These are phyloP conservation scores for Clohesyomyces aquaticus DNA, from an alignment of 495 filamentous ascomycete genomes.

Conservation along the genomic window DNA sequence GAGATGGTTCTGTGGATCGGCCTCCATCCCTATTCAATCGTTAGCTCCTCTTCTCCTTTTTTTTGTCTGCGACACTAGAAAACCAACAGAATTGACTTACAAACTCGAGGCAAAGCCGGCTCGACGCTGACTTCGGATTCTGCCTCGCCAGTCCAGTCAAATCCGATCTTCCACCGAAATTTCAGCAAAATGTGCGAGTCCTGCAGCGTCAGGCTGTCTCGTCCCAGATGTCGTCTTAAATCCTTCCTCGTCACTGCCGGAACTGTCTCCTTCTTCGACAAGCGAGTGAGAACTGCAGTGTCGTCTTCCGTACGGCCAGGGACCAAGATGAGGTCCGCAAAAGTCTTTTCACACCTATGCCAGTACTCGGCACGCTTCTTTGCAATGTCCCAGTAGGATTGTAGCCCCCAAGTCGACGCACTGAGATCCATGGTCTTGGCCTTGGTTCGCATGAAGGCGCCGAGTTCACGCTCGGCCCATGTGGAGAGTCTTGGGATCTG, in stretches of 20 bases:
- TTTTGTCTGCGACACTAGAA: not conserved
- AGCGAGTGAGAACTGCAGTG: slow-evolving; percentile 32
- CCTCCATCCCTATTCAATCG: slow-evolving; percentile 47
- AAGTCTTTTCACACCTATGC: slow-evolving; percentile 38
- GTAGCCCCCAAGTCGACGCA: slow-evolving; percentile 38
- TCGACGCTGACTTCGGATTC: slow-evolving; percentile 54
- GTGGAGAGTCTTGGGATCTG: slow-evolving; percentile 44
- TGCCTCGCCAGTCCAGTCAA: slow-evolving; percentile 68
- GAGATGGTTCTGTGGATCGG: slow-evolving; percentile 54
- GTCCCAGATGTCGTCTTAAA: slow-evolving; percentile 33
- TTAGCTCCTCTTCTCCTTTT: not conserved
- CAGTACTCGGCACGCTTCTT: slow-evolving; percentile 41
- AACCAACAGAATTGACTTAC: slow-evolving; percentile 37
- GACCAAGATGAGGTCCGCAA: slow-evolving; percentile 27
- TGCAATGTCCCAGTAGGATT: slow-evolving; percentile 42
- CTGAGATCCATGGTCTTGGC: slow-evolving; percentile 39
- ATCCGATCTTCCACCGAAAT: slow-evolving; percentile 56
- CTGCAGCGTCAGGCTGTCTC: slow-evolving; percentile 23
- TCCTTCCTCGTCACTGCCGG: slow-evolving; percentile 40
- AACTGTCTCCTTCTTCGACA: slow-evolving; percentile 17
- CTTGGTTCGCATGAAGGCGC: slow-evolving; percentile 33
- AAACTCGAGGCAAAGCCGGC: slow-evolving; percentile 55
- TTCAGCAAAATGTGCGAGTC: slow-evolving; percentile 35
- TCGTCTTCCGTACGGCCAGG: slow-evolving; percentile 42
- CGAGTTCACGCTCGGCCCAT: slow-evolving; percentile 47